Percentiles rank a stretch among this genome's conserved stretches.
Evolutionary conservation across 495 filamentous ascomycete species (phyloP).

Genomic region (Daldinia concentrica): DNA sequence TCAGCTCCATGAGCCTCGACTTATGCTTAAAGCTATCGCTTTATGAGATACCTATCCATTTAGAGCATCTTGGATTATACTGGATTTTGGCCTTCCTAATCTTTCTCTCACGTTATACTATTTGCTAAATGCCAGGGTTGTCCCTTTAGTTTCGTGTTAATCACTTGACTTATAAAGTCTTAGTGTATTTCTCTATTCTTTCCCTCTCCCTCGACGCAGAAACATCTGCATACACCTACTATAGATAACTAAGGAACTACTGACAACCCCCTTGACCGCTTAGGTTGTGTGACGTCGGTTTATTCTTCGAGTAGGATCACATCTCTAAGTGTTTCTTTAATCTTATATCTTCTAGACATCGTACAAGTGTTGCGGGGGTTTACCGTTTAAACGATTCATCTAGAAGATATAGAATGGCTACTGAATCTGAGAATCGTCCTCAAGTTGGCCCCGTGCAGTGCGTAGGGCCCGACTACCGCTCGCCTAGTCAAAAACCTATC

Average conservation of each 20-base stretch:
- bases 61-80: conserved; percentile 20
- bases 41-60: conserved; percentile 11
- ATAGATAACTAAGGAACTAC: conserved; percentile 2
- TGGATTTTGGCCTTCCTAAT: conserved; percentile 11
- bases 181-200: not conserved
- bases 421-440: conserved; percentile 40
- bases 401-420: conserved; percentile 32
- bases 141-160: conserved; percentile 7
- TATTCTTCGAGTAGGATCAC: conserved; percentile 1
- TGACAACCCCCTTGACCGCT: conserved; percentile 3
- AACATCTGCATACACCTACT: conserved; percentile 5
- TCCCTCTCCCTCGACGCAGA: conserved; percentile 12
- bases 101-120: conserved; percentile 19
- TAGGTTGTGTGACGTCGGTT: conserved; percentile 7
- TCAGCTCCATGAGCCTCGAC: conserved; percentile 23
- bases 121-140: not conserved
- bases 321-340: not conserved
- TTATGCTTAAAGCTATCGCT: conserved; percentile 30
- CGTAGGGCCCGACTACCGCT: conserved; percentile 81
- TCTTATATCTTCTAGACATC: not conserved
- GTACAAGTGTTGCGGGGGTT: conserved; percentile 1
- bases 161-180: conserved; percentile 14
- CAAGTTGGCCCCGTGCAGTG: conserved; percentile 68
- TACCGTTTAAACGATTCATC: not conserved
- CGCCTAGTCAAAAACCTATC: conserved; percentile 80